phyloP scores from a whole-genome alignment of 2,329 filamentous ascomycete genomes.

The Venturiaceae sp. region DNA sequence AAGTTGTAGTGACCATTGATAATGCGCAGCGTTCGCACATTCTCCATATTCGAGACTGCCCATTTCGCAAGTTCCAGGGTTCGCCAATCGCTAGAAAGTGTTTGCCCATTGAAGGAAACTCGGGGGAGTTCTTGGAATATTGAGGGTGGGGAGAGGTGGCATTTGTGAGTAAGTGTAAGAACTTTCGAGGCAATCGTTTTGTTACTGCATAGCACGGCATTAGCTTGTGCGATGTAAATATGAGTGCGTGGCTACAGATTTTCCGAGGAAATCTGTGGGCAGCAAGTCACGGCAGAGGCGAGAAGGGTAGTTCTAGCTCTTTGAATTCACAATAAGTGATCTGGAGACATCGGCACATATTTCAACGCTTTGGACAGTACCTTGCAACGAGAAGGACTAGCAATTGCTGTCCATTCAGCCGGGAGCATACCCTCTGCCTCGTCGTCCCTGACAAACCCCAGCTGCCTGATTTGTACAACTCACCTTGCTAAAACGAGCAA shows the following conservation, averaged over 20 bases:
- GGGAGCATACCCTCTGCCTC: neutral
- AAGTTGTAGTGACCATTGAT: constrained; percentile 33
- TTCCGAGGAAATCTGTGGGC: too few relatives aligned
- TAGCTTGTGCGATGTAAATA: constrained; percentile 10
- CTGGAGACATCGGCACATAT: neutral
- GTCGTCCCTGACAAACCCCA: neutral
- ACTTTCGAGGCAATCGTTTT: constrained; percentile 31
- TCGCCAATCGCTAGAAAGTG: constrained; percentile 28
- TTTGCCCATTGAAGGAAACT: constrained; percentile 27
- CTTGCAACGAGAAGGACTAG: too few relatives aligned
- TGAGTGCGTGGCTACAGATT: neutral
- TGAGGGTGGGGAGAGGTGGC: constrained; percentile 33
- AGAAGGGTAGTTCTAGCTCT: too few relatives aligned
- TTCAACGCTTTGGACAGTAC: neutral
- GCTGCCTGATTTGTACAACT: constrained; percentile 6
- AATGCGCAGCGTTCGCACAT: constrained; percentile 33
- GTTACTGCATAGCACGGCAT: constrained; percentile 18
- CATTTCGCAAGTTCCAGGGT: constrained; percentile 27
- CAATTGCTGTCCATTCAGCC: neutral
- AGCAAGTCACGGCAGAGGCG: too few relatives aligned
- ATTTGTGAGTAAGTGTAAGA: constrained; percentile 33
- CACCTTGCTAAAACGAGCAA: constrained; percentile 30
- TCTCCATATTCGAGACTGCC: constrained; percentile 29
- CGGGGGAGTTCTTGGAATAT: constrained; percentile 33
- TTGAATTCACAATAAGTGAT: too few relatives aligned